phyloP scores from a whole-genome alignment of 352 stramenopile species.

The Phytophthora constricta region DNA sequence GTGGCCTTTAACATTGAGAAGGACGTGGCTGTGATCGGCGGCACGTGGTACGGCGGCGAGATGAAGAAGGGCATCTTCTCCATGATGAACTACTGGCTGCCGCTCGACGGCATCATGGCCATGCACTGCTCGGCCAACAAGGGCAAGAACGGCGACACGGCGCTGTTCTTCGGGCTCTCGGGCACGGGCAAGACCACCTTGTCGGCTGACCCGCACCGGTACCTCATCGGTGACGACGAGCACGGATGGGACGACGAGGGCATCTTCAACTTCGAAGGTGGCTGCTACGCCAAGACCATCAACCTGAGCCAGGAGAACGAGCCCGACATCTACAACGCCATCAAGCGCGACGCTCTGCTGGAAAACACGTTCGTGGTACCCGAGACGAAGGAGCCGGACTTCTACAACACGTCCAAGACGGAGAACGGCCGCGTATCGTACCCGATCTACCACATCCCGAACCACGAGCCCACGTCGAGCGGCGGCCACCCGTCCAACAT shows the following conservation, averaged over 20 bases:
- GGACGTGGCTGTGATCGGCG: slow-evolving; percentile 94
- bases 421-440: slow-evolving; percentile 99
- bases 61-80: slow-evolving; percentile 99
- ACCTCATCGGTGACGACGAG: slow-evolving; percentile 89
- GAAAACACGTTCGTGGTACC: slow-evolving; percentile 95
- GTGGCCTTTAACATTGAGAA: slow-evolving; percentile 98
- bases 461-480: slow-evolving; percentile 88
- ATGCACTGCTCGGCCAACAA: slow-evolving; percentile 99
- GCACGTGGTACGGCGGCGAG: slow-evolving; percentile 97
- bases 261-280: slow-evolving; percentile 99
- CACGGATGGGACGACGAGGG: slow-evolving; percentile 98
- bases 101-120: slow-evolving; percentile 94
- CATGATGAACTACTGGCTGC: slow-evolving; percentile 99
- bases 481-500: slow-evolving; percentile 96
- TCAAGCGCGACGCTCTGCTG: slow-evolving; percentile 96
- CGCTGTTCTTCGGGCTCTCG: slow-evolving; percentile 97
- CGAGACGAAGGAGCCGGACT: slow-evolving; percentile 90
- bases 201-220: slow-evolving; percentile 89
- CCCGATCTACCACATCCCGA: slow-evolving; percentile 98
- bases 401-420: slow-evolving; percentile 96
- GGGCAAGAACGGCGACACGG: slow-evolving; percentile 95
- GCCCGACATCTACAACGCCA: slow-evolving; percentile 98
- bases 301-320: slow-evolving; percentile 96
- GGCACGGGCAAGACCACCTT: slow-evolving; percentile 92
- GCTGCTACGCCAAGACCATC: slow-evolving; percentile 99